These are phyloP conservation scores for Podospora didyma DNA, from an alignment of 495 filamentous ascomycete genomes.

Conservation along the genomic window DNA sequence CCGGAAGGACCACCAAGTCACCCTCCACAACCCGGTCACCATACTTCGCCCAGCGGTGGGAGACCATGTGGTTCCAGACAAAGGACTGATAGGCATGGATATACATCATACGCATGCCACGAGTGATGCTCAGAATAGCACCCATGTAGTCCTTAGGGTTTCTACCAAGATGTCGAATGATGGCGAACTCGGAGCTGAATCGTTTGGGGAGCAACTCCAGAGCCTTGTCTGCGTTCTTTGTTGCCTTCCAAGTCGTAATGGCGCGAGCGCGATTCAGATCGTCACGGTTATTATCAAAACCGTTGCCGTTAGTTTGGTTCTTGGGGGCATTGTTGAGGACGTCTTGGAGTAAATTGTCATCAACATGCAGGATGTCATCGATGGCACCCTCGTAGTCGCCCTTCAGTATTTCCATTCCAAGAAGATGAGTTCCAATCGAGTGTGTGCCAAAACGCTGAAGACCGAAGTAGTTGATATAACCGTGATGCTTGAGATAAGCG, in stretches of 20 bases:
- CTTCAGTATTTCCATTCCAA: constrained; percentile 80
- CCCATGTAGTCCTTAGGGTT: constrained; percentile 64
- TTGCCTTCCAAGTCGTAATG: constrained; percentile 65
- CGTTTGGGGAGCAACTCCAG: constrained; percentile 68
- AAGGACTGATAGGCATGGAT: constrained; percentile 93
- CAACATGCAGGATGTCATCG: constrained; percentile 62
- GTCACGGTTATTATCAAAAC: constrained; percentile 43
- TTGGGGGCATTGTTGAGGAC: constrained; percentile 13
- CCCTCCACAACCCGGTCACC: constrained; percentile 72
- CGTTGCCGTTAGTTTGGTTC: background rate
- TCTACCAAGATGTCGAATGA: constrained; percentile 67
- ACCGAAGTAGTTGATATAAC: constrained; percentile 96
- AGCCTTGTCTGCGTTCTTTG: constrained; percentile 51
- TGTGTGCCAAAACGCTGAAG: constrained; percentile 92
- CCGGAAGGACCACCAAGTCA: constrained; percentile 69
- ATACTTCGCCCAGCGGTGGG: constrained; percentile 70
- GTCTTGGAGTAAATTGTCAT: constrained; percentile 26
- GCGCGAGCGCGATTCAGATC: constrained; percentile 73
- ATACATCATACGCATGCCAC: constrained; percentile 86
- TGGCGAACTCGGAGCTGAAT: constrained; percentile 70
- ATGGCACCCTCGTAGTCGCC: constrained; percentile 76
- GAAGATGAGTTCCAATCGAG: constrained; percentile 69
- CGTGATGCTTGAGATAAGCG: constrained; percentile 56
- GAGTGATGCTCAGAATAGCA: constrained; percentile 69
- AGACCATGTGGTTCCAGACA: constrained; percentile 84